These are phyloP conservation scores for Aspergillus caelatus DNA, from an alignment of 2,329 filamentous ascomycete genomes.

Conservation along the genomic window DNA sequence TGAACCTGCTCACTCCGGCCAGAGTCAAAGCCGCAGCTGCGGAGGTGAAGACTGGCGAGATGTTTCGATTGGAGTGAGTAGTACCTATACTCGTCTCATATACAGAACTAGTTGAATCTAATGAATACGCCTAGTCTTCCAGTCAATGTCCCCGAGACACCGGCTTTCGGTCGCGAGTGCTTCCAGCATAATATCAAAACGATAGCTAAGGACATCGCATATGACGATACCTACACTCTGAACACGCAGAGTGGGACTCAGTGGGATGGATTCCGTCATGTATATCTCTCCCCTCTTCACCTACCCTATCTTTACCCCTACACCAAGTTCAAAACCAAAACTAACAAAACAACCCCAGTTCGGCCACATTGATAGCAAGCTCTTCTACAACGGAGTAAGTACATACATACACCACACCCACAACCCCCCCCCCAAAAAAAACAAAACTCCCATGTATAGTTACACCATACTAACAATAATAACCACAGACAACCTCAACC, in stretches of 20 bases:
- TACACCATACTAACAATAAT: too few relatives aligned
- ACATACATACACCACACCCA: too few relatives aligned
- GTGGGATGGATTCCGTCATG: constrained; percentile 56
- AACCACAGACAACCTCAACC: constrained; percentile 33
- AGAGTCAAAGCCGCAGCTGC: constrained; percentile 56
- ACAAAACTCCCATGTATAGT: too few relatives aligned
- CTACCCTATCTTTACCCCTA: too few relatives aligned
- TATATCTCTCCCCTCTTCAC: constrained; percentile 19
- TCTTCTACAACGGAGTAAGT: constrained; percentile 46
- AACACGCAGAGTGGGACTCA: constrained; percentile 55
- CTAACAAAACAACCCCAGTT: constrained; percentile 30
- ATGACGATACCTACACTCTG: constrained; percentile 49
- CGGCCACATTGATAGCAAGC: constrained; percentile 38
- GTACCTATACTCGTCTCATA: too few relatives aligned
- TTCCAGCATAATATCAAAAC: constrained; percentile 60
- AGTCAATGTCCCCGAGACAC: constrained; percentile 54
- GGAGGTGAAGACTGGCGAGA: constrained; percentile 59
- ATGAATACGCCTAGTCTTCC: constrained; percentile 47
- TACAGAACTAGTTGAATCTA: background rate
- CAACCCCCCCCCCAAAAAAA: too few relatives aligned
- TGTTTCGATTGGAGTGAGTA: constrained; percentile 56
- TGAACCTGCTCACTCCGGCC: constrained; percentile 60
- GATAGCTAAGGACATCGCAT: constrained; percentile 38
- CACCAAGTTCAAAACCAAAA: too few relatives aligned
- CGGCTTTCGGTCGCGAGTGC: constrained; percentile 55